Evolutionary conservation across 1,139 yeast species (phyloP), one percentile per base, ranked within the genome.

Genomic region (Zhuliangozyma parablackwelliae): DNA sequence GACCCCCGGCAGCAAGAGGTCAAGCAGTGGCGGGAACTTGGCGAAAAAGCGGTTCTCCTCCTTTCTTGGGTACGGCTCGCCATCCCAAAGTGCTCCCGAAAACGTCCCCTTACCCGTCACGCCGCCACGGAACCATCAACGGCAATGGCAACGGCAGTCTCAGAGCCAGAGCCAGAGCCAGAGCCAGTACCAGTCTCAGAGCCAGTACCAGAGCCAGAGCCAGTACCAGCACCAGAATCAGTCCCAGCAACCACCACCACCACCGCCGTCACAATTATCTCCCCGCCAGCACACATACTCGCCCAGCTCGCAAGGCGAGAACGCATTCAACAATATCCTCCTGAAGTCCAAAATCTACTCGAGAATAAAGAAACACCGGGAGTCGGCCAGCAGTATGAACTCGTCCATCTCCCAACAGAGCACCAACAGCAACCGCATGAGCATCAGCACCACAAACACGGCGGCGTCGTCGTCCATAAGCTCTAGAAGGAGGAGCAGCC

Each of bases 301-400:
- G 16, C 16, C 16, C 16, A 16, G 4, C 16, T 16, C 16, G 29
- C 35, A 29, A 24, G 28, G n/a, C 50, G 38, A 55, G 50, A 35
- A 57, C 51, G 40, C 56, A 0, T 41, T 63, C 10, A 64, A 62
- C 43, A 49, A 55, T n/a, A 43, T 69, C 10, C 53, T 68, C 21
- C 54, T 66, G 11, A 69, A 69, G 41, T 61, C 71, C 6, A 56
- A 57, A 42, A 48, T 69, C 24, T 69, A 69, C 45, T 62, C 59
- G 44, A 59, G 64, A 40, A 49, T 69, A 23, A 68, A 61, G 44
- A 67, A 65, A 42, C 55, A 63, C 40, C 55, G 75, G 10, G 73
- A 68, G 35, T 68, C 64, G 59, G 49, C 59, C 2, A 50, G 63
- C 21, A 63, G 69, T 2, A 40, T 56, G 31, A 51, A 50, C 29